Base-by-base conservation (phyloP, 768 basidiomycete genomes). In the Tephrocybe sp. region DNA sequence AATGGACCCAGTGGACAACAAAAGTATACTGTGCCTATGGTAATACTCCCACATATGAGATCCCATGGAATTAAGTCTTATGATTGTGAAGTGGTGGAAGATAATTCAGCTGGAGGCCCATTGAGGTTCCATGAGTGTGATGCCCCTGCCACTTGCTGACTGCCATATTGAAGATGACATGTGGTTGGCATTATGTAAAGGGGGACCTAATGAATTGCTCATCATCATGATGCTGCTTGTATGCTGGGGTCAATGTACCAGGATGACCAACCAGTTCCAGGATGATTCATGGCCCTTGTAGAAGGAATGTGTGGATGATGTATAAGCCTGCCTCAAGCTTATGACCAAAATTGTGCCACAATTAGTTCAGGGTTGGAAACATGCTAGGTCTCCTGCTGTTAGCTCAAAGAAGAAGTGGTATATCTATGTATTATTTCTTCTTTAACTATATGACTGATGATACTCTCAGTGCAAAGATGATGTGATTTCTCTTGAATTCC, bases 1-100 rank as follows among this genome's bases (percentile, higher is more conserved):
- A 60, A 28, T 60, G 58, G 59, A 42, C 41, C 4, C 42, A 44
- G 24, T 60, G 59, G 59, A 50, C 54, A 11, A 49, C 48, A 21
- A 37, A 38, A 15, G 32, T 38, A 1, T 25, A 43, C 8, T 40
- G 48, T 12, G 14, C 43, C 10, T 60, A 57, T 38, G 10, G 36
- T 14, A 17, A 46, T 8, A 50, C 48, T 3, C 56, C 51, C 3
- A 21, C 12, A 56, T 59, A 23, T 9, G 9, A 5, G 50, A 56
- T 39, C 49, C 55, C 10, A 33, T 55, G 23, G 58, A 59, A n/a
- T 57, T 60, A 40, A 53, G 58, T 14, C 18, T 50, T 0, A 54
- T 49, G 6, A 12, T 57, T 4, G 46, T 57, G 15, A 55, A 49
- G 18, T 60, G 59, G 56, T 60, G 59, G 56, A 45, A 52, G 30